Percentiles rank a stretch among this genome's conserved stretches.
These are phyloP conservation scores for Aaosphaeria pasadenensis DNA, from an alignment of 2,329 filamentous ascomycete genomes.

Conservation along the genomic window DNA sequence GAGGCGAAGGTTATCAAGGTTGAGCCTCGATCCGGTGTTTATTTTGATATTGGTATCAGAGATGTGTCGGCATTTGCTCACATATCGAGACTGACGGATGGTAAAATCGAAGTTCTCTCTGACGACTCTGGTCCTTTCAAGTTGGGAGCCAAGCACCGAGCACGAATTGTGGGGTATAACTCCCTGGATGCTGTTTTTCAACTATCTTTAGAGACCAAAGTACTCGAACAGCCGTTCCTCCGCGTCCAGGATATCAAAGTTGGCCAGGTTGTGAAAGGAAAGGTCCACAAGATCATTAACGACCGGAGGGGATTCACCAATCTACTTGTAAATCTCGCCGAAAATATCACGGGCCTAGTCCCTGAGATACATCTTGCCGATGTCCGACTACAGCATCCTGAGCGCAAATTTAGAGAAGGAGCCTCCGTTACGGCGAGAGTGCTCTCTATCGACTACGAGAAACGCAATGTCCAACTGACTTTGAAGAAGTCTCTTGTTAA, in stretches of 20 bases:
- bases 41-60: constrained; percentile 66
- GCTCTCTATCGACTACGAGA: constrained; percentile 72
- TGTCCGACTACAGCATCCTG: constrained; percentile 81
- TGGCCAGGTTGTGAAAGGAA: constrained; percentile 76
- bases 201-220: constrained; percentile 75
- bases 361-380: constrained; percentile 87
- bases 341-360: constrained; percentile 86
- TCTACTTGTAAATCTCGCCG: constrained; percentile 77
- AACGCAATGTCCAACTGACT: constrained; percentile 79
- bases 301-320: constrained; percentile 76
- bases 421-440: constrained; percentile 82
- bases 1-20: constrained; percentile 77
- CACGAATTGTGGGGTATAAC: constrained; percentile 83
- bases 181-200: constrained; percentile 81
- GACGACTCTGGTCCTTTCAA: constrained; percentile 75
- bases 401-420: constrained; percentile 92
- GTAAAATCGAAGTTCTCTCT: constrained; percentile 80
- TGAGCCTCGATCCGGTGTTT: constrained; percentile 76
- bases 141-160: constrained; percentile 72
- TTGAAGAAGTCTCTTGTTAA: constrained; percentile 94
- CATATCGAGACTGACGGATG: constrained; percentile 87
- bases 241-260: constrained; percentile 86
- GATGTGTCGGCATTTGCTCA: constrained; percentile 85
- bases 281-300: constrained; percentile 79
- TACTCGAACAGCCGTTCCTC: constrained; percentile 85